Evolutionary conservation across 140 eudicot genomes (phyloP).

Genomic region (Senecio squalidus): DNA sequence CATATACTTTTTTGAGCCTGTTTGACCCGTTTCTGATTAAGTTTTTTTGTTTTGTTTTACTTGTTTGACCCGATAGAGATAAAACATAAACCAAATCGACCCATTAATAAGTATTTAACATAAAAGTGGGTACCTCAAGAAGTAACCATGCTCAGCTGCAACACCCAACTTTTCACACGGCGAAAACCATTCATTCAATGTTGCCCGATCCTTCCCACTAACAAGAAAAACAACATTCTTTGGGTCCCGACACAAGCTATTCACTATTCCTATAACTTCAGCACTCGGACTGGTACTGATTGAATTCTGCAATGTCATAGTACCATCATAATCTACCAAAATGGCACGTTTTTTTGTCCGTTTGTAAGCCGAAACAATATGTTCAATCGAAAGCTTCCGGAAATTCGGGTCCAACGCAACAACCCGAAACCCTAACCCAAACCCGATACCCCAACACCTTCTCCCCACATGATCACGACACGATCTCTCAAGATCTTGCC

Average conservation of each 20-base stretch:
- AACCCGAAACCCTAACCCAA: constrained; percentile 87
- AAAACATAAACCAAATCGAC: background rate
- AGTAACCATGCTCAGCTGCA: constrained; percentile 95
- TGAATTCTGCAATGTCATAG: constrained; percentile 50
- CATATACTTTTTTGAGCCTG: background rate
- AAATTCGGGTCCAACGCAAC: constrained; percentile 80
- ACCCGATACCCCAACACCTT: constrained; percentile 93
- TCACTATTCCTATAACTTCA: constrained; percentile 52
- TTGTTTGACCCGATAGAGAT: background rate
- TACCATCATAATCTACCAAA: constrained; percentile 80
- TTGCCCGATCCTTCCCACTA: constrained; percentile 71
- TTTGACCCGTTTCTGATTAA: background rate
- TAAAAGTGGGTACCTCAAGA: constrained; percentile 50
- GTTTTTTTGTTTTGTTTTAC: background rate
- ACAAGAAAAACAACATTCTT: constrained; percentile 73
- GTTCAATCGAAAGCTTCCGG: constrained; percentile 77
- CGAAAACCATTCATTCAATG: constrained; percentile 70
- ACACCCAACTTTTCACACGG: constrained; percentile 69
- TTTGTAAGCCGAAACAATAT: constrained; percentile 81
- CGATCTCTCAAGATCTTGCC: constrained; percentile 87
- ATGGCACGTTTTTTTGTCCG: constrained; percentile 80
- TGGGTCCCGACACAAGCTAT: constrained; percentile 71
- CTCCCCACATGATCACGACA: constrained; percentile 81
- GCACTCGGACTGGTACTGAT: constrained; percentile 47
- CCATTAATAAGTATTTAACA: background rate